Conservation (phyloP, 2,329 filamentous ascomycete genomes). For the Alternaria panax region DNA sequence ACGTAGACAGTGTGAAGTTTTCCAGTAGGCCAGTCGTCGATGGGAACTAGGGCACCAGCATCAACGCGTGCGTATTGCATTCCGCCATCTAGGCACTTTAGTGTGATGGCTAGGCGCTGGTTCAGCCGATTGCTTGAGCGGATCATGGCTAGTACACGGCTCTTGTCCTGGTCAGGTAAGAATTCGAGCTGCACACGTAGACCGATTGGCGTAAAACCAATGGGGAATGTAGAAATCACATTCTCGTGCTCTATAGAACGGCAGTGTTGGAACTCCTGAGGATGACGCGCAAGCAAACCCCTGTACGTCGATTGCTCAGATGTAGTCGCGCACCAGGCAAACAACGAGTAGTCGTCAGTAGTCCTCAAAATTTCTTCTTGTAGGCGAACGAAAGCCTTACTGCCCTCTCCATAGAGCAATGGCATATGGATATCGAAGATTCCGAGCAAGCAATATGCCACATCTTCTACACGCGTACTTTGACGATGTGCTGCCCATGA, state of each 20-base stretch:
- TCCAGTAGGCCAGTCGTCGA: conserved; percentile 48
- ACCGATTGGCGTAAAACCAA: conserved; percentile 31
- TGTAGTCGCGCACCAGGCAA: conserved; percentile 31
- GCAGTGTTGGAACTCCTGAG: conserved; percentile 30
- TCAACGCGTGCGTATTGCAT: conserved; percentile 47
- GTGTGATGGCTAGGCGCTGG: conserved; percentile 32
- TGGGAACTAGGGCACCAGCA: conserved; percentile 62
- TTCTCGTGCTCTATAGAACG: conserved; percentile 32
- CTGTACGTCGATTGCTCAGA: conserved; percentile 28
- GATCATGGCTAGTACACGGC: conserved; percentile 26
- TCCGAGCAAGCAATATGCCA: conserved; percentile 40
- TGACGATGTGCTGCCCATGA: conserved; percentile 39
- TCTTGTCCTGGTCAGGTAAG: conserved; percentile 24
- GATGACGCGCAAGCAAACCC: conserved; percentile 35
- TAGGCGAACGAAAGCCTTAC: conserved; percentile 36
- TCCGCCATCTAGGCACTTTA: conserved; percentile 30
- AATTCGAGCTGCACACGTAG: conserved; percentile 35
- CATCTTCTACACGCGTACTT: conserved; percentile 39
- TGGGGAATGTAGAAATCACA: conserved; percentile 25
- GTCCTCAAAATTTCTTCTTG: conserved; percentile 41
- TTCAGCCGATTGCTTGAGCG: conserved; percentile 32
- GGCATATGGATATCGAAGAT: conserved; percentile 45
- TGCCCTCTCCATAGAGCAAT: conserved; percentile 39
- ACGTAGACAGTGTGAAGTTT: conserved; percentile 34
- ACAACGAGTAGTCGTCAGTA: conserved; percentile 39